phyloP scores from a whole-genome alignment of 2,329 filamentous ascomycete genomes.

The Rhinocladiella similis region DNA sequence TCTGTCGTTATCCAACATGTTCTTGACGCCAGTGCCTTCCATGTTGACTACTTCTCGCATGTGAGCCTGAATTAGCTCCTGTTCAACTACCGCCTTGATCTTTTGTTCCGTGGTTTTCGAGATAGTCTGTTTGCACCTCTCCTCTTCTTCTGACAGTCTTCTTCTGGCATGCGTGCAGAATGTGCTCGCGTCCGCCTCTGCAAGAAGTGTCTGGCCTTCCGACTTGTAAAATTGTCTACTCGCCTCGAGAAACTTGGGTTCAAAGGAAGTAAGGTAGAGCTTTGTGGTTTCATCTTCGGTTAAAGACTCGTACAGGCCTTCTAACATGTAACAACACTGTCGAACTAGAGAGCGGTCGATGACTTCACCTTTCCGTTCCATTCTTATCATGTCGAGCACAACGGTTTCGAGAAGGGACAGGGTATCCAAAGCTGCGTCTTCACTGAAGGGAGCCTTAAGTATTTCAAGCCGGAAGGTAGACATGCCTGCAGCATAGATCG shows the following conservation, averaged over 20 bases:
- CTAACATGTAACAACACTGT: conserved; percentile 85
- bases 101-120: conserved; percentile 70
- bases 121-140: conserved; percentile 80
- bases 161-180: conserved; percentile 77
- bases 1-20: conserved; percentile 91
- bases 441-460: conserved; percentile 60
- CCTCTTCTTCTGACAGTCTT: conserved; percentile 76
- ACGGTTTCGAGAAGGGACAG: conserved; percentile 77
- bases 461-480: conserved; percentile 86
- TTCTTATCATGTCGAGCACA: conserved; percentile 84
- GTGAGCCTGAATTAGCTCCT: conserved; percentile 74
- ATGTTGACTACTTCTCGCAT: conserved; percentile 80
- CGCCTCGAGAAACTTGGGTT: conserved; percentile 70
- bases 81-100: conserved; percentile 75
- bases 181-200: conserved; percentile 74
- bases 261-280: conserved; percentile 81
- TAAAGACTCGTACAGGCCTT: conserved; percentile 79
- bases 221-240: conserved; percentile 72
- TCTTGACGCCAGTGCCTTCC: conserved; percentile 77
- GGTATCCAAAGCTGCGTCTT: conserved; percentile 51
- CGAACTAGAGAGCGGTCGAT: conserved; percentile 82
- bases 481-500: conserved; percentile 83
- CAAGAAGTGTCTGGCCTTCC: conserved; percentile 74
- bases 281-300: conserved; percentile 76
- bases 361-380: conserved; percentile 87